These are phyloP conservation scores for Zymoseptoria ardabiliae DNA, from an alignment of 2,329 filamentous ascomycete species.

Conservation along the genomic window DNA sequence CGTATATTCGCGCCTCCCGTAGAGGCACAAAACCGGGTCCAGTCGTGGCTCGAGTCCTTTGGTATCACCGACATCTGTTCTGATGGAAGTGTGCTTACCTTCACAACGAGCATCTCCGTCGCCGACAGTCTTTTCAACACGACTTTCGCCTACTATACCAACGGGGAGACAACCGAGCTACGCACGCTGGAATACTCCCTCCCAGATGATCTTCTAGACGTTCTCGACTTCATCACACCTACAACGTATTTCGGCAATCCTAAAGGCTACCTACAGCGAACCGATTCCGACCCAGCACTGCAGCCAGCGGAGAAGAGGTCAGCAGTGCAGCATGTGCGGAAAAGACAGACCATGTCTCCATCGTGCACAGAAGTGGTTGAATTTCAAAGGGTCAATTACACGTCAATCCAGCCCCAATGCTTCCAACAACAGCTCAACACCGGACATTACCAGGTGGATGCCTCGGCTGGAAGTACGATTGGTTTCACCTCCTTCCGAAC, in stretches of 20 bases:
- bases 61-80: slow-evolving; percentile 33
- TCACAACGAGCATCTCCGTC: slow-evolving; percentile 33
- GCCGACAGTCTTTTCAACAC: slow-evolving; percentile 34
- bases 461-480: slow-evolving; percentile 41
- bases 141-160: slow-evolving; percentile 34
- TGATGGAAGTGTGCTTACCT: slow-evolving; percentile 30
- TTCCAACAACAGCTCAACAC: slow-evolving; percentile 46
- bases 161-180: slow-evolving; percentile 32
- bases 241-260: slow-evolving; percentile 38
- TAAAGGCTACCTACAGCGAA: slow-evolving; percentile 5
- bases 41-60: slow-evolving; percentile 37
- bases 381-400: not conserved
- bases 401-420: slow-evolving; percentile 40
- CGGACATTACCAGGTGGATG: slow-evolving; percentile 37
- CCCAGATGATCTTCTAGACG: slow-evolving; percentile 18
- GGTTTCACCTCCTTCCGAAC: slow-evolving; percentile 48
- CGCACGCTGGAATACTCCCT: slow-evolving; percentile 31
- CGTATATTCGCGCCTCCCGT: slow-evolving; percentile 36
- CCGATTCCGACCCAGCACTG: not conserved
- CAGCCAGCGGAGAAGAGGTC: too few species aligned
- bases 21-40: slow-evolving; percentile 25
- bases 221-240: slow-evolving; percentile 24
- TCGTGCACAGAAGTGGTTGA: not conserved
- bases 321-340: not conserved
- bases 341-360: not conserved